These are phyloP conservation scores for Ensete ventricosum DNA, from an alignment of 176 grass and related monocot genomes.

Conservation along the genomic window DNA sequence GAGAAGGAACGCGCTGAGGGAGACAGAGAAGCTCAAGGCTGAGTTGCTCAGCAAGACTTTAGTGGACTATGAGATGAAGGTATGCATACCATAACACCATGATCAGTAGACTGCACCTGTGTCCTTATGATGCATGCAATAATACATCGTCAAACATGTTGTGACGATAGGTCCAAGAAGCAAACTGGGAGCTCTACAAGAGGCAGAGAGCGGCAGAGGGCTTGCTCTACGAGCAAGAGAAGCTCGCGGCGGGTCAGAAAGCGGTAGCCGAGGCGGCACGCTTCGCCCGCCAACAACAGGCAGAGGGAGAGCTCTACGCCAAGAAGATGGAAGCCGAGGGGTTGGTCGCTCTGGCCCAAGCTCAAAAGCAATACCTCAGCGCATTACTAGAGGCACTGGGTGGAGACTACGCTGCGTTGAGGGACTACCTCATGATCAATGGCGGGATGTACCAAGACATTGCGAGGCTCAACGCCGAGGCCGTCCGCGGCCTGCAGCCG, in stretches of 20 bases:
- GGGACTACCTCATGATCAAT: conserved; percentile 66
- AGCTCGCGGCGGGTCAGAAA: conserved; percentile 26
- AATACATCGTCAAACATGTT: too few relatives aligned
- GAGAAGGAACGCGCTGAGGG: conserved; percentile 37
- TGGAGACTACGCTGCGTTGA: conserved; percentile 43
- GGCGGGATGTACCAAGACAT: conserved; percentile 51
- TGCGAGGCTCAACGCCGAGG: conserved; percentile 55
- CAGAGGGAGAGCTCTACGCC: conserved; percentile 51
- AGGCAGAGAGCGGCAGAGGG: conserved; percentile 64
- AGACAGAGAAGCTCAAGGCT: conserved; percentile 89
- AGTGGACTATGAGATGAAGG: conserved; percentile 81
- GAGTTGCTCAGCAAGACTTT: conserved; percentile 65
- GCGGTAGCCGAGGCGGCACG: conserved; percentile 42
- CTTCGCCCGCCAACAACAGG: conserved; percentile 34
- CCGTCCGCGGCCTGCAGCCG: conserved; percentile 38
- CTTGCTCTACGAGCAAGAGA: conserved; percentile 47
- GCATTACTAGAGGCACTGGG: conserved; percentile 40
- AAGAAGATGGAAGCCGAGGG: conserved; percentile 55
- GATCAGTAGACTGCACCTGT: too few relatives aligned
- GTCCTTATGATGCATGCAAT: too few relatives aligned
- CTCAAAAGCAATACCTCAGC: conserved; percentile 37
- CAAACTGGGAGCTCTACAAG: conserved; percentile 60
- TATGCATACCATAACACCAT: neutral
- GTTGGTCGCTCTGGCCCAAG: conserved; percentile 27
- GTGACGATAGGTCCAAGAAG: conserved; percentile 41